A percentile compares a stretch with the other conserved stretches of the same genome.
phyloP scores from a whole-genome alignment of 176 grass and related monocot species.

The Tillandsia leiboldiana region DNA sequence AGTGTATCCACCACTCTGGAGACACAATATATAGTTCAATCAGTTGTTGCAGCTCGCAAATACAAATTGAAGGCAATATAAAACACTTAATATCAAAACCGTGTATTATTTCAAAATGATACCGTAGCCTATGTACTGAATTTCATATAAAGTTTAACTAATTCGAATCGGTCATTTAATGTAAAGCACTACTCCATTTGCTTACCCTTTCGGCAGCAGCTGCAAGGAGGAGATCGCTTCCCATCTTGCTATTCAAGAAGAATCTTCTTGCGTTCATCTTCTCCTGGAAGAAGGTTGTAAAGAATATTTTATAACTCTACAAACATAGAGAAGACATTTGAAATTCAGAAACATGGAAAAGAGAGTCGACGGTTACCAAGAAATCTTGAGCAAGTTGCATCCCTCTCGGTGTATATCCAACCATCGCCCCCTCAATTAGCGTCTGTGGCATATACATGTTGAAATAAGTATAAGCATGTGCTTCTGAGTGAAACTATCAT shows the following conservation, averaged over 20 bases:
- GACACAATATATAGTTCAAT: not conserved
- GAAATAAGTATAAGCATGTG: not conserved
- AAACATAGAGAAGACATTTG: not conserved
- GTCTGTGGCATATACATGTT: constrained; percentile 31
- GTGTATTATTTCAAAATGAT: too few species aligned
- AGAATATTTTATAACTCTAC: constrained; percentile 11
- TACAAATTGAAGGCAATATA: too few species aligned
- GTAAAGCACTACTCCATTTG: not conserved
- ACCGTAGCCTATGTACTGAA: too few species aligned
- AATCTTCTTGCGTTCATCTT: constrained; percentile 61
- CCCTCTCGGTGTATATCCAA: constrained; percentile 78
- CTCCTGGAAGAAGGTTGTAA: constrained; percentile 48
- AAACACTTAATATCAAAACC: too few species aligned
- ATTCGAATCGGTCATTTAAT: too few species aligned
- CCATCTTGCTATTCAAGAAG: constrained; percentile 83
- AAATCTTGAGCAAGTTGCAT: constrained; percentile 96
- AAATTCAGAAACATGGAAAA: constrained; percentile 18
- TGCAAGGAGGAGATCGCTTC: constrained; percentile 67
- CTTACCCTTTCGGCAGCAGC: constrained; percentile 81
- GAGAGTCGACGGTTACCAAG: constrained; percentile 44
- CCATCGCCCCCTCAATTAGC: constrained; percentile 83
- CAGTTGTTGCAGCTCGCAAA: too few species aligned
- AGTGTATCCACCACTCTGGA: constrained; percentile 84
- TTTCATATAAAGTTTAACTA: too few species aligned
- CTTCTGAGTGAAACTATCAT: constrained; percentile 8